Evolutionary conservation across 306 rosid genomes (phyloP), one percentile per base, ranked within the genome.

Genomic region (Quercus ilex): DNA sequence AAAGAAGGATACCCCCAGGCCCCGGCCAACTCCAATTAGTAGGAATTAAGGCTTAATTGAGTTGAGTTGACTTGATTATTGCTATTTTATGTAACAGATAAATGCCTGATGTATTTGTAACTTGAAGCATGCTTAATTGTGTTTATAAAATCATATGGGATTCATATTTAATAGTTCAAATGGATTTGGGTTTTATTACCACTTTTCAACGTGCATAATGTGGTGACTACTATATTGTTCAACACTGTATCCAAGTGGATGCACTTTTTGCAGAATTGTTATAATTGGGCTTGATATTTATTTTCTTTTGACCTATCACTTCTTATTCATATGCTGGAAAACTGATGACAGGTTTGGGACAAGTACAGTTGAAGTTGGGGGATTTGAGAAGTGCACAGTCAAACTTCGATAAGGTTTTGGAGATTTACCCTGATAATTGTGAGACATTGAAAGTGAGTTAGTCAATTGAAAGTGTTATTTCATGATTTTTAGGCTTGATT

Each of bases 301-400:
- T 83, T 74, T 70, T 63, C 23, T 21, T 62, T 26, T 43, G 69
- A 55, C 73, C 60, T 28, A 15, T 79, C 5, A 57, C 56, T 59
- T 74, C 28, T 53, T 75, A 35, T 59, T 77, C 55, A 18, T 73
- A 80, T 77, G 57, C 65, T 69, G 74, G 79, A 68, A 75, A 79
- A 68, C 23, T 82, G 71, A 55, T 80, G 72, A 77, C 84, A 95
- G 98, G 99, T 74, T 86, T 95, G 91, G 99, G 99, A 71, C 99
- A 95, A 87, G 98, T 95, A 55, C 98, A 95, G 79, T 85, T 95
- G 83, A 91, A 95, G 88, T 85, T 95, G 94, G 97, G 99, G 74
- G 99, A 95, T 85, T 82, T 91, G 75, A 93, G 75, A 87, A 95
- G 99, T 86, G 98, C 99, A 63, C 86, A 88, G 69, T 84, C 94